phyloP scores from a whole-genome alignment of 2,329 filamentous ascomycete genomes.

The Rutstroemia sydowiana region DNA sequence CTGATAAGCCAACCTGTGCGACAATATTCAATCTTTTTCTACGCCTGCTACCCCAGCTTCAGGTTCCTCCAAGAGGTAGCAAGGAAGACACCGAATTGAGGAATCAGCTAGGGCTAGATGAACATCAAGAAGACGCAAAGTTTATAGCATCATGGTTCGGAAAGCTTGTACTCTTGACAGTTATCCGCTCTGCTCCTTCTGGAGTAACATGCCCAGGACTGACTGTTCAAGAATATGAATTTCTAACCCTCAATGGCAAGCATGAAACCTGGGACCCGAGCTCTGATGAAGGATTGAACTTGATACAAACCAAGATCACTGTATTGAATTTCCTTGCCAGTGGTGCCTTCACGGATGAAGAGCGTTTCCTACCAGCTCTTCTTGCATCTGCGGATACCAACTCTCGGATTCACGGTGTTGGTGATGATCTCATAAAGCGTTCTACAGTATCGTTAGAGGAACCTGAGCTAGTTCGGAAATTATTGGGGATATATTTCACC shows the following conservation, averaged over 20 bases:
- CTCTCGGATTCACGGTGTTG: conserved; percentile 72
- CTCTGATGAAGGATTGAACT: conserved; percentile 52
- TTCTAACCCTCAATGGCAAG: conserved; percentile 59
- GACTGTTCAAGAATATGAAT: conserved; percentile 57
- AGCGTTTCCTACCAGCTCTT: conserved; percentile 77
- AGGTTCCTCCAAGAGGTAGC: conserved; percentile 68
- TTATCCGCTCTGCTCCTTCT: conserved; percentile 33
- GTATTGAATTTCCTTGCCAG: conserved; percentile 69
- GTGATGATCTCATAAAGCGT: conserved; percentile 82
- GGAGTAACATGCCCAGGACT: conserved; percentile 46
- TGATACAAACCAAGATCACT: conserved; percentile 63
- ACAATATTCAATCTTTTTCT: conserved; percentile 78
- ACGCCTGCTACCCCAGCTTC: conserved; percentile 63
- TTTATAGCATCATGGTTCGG: conserved; percentile 71
- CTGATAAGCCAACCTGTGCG: conserved; percentile 45
- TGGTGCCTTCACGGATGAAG: conserved; percentile 74
- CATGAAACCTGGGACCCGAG: conserved; percentile 61
- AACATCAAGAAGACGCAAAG: conserved; percentile 55
- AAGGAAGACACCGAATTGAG: conserved; percentile 69
- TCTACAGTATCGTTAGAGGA: conserved; percentile 70
- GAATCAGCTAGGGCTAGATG: conserved; percentile 55
- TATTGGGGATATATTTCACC: conserved; percentile 70
- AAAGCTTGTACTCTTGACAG: conserved; percentile 65
- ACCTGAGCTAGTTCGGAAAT: conserved; percentile 47
- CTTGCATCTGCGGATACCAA: conserved; percentile 80